Conservation (phyloP, 371 early-diverging fungal genomes). For the Circinella umbellata region DNA sequence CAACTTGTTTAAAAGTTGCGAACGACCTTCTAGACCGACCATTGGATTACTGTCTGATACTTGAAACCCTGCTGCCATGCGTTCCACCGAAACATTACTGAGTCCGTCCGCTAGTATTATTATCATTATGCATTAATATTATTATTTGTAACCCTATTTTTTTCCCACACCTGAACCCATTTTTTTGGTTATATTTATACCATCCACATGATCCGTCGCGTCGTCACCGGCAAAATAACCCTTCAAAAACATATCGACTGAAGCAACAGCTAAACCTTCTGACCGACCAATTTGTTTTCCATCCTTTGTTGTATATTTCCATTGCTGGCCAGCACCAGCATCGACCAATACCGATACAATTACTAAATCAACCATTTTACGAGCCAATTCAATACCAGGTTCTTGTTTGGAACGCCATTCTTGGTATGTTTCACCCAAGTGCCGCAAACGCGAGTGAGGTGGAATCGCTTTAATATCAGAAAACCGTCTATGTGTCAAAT, state of each 20-base stretch:
- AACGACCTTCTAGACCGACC: constrained; percentile 84
- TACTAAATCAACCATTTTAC: constrained; percentile 83
- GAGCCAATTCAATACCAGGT: constrained; percentile 57
- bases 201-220: constrained; percentile 75
- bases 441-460: constrained; percentile 89
- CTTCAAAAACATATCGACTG: constrained; percentile 82
- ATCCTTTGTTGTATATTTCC: constrained; percentile 66
- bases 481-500: constrained; percentile 78
- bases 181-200: constrained; percentile 34
- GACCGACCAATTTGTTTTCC: constrained; percentile 65
- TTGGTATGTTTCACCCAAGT: constrained; percentile 70
- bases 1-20: constrained; percentile 70
- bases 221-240: constrained; percentile 67
- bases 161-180: not conserved
- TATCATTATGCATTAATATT: not conserved
- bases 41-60: constrained; percentile 79
- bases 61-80: constrained; percentile 79
- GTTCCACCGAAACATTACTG: constrained; percentile 56
- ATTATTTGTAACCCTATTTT: not conserved
- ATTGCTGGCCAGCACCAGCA: constrained; percentile 89
- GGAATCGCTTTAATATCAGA: constrained; percentile 67
- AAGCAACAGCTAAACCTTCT: constrained; percentile 90
- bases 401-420: constrained; percentile 43
- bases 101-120: constrained; percentile 58
- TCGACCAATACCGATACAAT: constrained; percentile 91